Conservation (phyloP, 169 alveolate species). For the Plasmodium inui region DNA sequence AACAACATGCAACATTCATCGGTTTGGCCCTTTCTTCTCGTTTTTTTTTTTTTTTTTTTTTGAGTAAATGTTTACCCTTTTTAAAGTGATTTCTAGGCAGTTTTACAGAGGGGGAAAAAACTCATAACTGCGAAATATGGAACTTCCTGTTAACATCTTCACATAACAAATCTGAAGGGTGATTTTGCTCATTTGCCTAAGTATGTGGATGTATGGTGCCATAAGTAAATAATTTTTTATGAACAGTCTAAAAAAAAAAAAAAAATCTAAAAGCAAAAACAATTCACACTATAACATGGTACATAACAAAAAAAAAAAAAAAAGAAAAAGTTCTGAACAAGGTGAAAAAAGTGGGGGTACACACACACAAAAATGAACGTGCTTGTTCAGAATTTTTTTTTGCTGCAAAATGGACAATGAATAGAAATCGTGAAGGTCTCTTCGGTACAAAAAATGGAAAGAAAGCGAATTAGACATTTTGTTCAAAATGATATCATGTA, state of each 20-base stretch:
- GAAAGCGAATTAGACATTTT: background rate
- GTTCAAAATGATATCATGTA: background rate
- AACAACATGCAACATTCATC: slow-evolving; percentile 14
- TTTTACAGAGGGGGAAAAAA: background rate
- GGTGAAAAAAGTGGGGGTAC: background rate
- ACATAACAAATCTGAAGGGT: background rate
- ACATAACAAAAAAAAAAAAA: slow-evolving; percentile 2
- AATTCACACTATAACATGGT: no score
- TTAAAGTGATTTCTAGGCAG: background rate
- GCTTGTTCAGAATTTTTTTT: background rate
- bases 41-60: background rate
- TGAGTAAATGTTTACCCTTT: background rate
- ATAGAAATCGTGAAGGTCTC: slow-evolving; percentile 22
- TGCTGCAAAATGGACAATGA: background rate
- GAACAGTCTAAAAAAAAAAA: slow-evolving; percentile 5
- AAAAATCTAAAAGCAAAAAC: no score
- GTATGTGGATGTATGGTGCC: background rate
- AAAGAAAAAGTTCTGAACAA: background rate
- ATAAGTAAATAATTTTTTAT: background rate
- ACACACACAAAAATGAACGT: background rate
- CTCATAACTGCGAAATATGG: background rate
- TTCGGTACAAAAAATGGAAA: background rate
- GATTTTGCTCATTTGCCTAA: background rate
- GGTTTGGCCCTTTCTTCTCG: background rate
- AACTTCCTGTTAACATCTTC: background rate